A percentile compares a stretch with the other conserved stretches of the same genome.
These are phyloP conservation scores for Nicotiana tomentosiformis DNA, from an alignment of 257 asterid species.

Conservation along the genomic window DNA sequence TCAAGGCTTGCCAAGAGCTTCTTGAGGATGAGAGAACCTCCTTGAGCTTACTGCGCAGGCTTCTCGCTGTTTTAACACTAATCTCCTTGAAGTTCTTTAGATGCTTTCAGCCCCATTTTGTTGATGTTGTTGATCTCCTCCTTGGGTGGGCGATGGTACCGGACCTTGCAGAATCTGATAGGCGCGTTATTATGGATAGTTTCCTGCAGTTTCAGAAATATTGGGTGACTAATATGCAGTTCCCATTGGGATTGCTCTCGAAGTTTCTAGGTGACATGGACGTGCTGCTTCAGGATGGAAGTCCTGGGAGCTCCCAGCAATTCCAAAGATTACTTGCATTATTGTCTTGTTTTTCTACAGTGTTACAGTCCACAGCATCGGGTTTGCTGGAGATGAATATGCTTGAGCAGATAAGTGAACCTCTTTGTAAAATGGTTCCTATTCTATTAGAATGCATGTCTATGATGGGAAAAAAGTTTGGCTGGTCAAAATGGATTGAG, in stretches of 20 bases:
- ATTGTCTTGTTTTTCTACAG: conserved; percentile 82
- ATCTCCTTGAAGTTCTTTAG: conserved; percentile 83
- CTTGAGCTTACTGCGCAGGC: conserved; percentile 60
- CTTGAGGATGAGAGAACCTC: conserved; percentile 98
- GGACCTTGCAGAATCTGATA: conserved; percentile 67
- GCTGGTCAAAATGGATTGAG: conserved; percentile 94
- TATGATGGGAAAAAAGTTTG: conserved; percentile 79
- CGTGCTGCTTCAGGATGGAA: conserved; percentile 75
- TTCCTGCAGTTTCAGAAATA: conserved; percentile 95
- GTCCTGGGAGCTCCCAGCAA: conserved; percentile 77
- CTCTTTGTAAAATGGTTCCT: conserved; percentile 88
- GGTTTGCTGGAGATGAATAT: conserved; percentile 91
- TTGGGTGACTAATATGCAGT: conserved; percentile 97
- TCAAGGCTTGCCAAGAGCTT: conserved; percentile 94
- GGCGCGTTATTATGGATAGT: conserved; percentile 84
- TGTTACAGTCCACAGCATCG: conserved; percentile 89
- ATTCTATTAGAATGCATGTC: conserved; percentile 72
- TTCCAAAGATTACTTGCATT: conserved; percentile 78
- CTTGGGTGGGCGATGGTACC: conserved; percentile 99
- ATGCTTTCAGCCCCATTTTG: conserved; percentile 93
- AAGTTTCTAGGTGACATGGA: conserved; percentile 98
- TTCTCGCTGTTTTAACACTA: conserved; percentile 69
- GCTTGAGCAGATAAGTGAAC: conserved; percentile 75
- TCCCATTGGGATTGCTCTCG: conserved; percentile 81
- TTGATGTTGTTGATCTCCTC: conserved; percentile 90